These are phyloP conservation scores for Raphanus hybrid DNA, from an alignment of 441 rosid species.

Conservation along the genomic window DNA sequence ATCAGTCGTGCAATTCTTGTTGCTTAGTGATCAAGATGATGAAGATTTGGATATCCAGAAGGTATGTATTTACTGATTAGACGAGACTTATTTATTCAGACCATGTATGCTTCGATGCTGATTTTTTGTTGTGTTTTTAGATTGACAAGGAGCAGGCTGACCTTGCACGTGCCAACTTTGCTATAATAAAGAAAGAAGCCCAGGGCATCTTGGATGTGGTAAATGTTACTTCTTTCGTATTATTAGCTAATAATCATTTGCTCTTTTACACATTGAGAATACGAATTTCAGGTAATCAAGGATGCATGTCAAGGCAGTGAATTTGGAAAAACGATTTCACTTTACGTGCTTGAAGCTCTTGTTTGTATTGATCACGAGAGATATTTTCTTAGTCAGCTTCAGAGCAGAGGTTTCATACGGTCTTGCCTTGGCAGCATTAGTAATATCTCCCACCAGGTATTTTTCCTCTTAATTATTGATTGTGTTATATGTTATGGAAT, in stretches of 20 bases:
- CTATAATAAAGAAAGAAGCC: conserved; percentile 85
- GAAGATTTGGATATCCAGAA: conserved; percentile 89
- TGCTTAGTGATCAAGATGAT: conserved; percentile 83
- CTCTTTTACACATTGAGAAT: conserved; percentile 16
- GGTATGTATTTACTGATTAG: conserved; percentile 47
- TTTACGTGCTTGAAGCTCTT: conserved; percentile 88
- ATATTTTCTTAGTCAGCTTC: conserved; percentile 90
- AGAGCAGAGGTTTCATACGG: conserved; percentile 92
- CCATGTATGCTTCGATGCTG: conserved; percentile 19
- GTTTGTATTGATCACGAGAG: conserved; percentile 87
- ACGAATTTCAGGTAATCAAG: conserved; percentile 68
- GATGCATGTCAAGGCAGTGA: conserved; percentile 95
- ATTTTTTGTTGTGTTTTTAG: conserved; percentile 49
- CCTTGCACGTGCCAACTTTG: conserved; percentile 82
- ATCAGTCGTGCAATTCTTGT: conserved; percentile 73
- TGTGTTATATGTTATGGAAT: background rate
- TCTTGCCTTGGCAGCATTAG: conserved; percentile 79
- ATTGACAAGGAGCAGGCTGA: conserved; percentile 92
- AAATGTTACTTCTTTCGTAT: conserved; percentile 35
- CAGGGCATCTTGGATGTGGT: conserved; percentile 94
- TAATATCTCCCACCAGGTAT: conserved; percentile 75
- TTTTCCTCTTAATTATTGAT: conserved; percentile 20
- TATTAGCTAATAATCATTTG: conserved; percentile 18
- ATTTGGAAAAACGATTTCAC: conserved; percentile 92
- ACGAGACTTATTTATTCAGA: conserved; percentile 12